These are phyloP conservation scores for Ustilago vetiveriae DNA, from an alignment of 1,284 basidiomycete species.

Conservation along the genomic window DNA sequence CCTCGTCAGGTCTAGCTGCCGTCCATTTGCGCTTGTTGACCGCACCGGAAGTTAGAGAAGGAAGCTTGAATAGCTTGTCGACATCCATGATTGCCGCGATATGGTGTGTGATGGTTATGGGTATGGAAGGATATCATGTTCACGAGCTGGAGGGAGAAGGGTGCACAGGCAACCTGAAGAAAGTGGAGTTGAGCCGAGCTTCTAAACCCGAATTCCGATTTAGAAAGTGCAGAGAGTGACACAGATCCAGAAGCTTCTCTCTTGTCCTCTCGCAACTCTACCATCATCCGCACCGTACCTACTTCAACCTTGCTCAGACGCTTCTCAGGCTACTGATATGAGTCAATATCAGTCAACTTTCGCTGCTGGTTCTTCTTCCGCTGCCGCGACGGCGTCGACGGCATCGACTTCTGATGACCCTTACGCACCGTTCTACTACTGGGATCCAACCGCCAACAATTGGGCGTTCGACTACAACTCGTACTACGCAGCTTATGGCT, in stretches of 20 bases:
- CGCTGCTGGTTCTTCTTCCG: too few species aligned
- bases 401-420: constrained; percentile 47
- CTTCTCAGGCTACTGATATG: too few species aligned
- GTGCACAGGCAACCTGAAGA: too few species aligned
- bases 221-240: too few species aligned
- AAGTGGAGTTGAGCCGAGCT: too few species aligned
- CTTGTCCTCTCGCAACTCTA: background rate
- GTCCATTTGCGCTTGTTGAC: constrained; percentile 63
- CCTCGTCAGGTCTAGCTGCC: constrained; percentile 34
- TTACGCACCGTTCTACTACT: constrained; percentile 66
- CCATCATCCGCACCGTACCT: constrained; percentile 4
- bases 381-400: constrained; percentile 4
- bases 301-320: background rate
- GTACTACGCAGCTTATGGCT: constrained; percentile 60
- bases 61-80: constrained; percentile 65
- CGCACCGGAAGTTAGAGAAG: constrained; percentile 57
- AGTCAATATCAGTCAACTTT: too few species aligned
- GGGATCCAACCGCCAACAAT: constrained; percentile 58
- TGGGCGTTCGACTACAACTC: constrained; percentile 66
- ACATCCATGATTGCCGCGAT: constrained; percentile 54
- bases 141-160: too few species aligned
- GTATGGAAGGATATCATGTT: too few species aligned
- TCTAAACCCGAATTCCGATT: too few species aligned
- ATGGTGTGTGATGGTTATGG: too few species aligned
- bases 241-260: background rate